Percentiles rank a stretch among this genome's conserved stretches.
These are phyloP conservation scores for Bruguiera sexangula DNA, from an alignment of 345 rosid genomes.

Conservation along the genomic window DNA sequence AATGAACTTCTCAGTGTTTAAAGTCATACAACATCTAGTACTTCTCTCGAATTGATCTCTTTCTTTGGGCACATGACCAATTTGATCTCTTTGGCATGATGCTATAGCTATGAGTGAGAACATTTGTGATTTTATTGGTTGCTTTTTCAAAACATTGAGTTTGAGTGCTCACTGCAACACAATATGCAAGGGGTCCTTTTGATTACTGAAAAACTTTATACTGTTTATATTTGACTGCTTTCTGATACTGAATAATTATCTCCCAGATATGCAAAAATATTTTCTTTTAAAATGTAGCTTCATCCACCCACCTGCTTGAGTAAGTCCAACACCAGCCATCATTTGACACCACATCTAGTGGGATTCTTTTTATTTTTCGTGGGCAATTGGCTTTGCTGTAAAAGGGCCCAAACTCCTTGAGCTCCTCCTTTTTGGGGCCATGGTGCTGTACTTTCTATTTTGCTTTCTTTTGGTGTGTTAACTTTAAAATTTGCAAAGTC, in stretches of 20 bases:
- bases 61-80: neutral
- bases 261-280: too few species aligned
- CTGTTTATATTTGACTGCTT: too few species aligned
- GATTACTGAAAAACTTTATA: neutral
- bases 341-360: neutral
- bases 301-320: too few species aligned
- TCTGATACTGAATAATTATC: too few species aligned
- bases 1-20: too few species aligned
- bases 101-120: neutral
- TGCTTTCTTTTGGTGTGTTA: too few species aligned
- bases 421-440: neutral
- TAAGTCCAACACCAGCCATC: constrained; percentile 2
- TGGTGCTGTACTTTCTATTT: too few species aligned
- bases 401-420: neutral
- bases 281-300: too few species aligned
- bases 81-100: neutral
- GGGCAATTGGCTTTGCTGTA: neutral
- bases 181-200: neutral
- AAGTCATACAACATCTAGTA: too few species aligned
- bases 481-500: too few species aligned
- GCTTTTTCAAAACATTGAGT: neutral
- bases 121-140: neutral
- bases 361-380: neutral
- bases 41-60: neutral
- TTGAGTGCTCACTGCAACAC: neutral